A percentile compares a stretch with the other conserved stretches of the same genome.
These are phyloP conservation scores for Mallotus japonicus DNA, from an alignment of 441 rosid species.

Conservation along the genomic window DNA sequence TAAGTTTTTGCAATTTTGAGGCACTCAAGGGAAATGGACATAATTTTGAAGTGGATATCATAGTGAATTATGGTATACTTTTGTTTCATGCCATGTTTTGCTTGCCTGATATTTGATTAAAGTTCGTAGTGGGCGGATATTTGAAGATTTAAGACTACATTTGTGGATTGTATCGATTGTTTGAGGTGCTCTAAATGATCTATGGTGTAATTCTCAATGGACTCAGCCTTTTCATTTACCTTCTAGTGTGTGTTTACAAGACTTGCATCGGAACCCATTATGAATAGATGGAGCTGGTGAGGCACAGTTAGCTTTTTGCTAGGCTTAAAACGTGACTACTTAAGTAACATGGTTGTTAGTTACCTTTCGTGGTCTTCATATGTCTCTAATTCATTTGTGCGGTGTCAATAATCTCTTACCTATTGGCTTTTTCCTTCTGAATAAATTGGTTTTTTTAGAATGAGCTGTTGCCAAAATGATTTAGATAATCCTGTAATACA, in stretches of 20 bases:
- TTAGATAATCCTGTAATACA: not conserved
- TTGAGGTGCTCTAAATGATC: not conserved
- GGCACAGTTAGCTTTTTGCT: not conserved
- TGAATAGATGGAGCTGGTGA: not conserved
- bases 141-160: not conserved
- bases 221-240: not conserved
- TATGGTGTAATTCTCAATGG: not conserved
- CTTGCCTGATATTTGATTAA: not conserved
- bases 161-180: not conserved
- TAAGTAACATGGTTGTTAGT: not conserved
- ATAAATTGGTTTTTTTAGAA: not conserved
- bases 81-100: not conserved
- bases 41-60: too few species aligned
- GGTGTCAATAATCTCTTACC: not conserved
- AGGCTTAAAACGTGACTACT: not conserved
- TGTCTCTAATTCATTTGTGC: not conserved
- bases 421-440: not conserved
- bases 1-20: not conserved
- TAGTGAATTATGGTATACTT: not conserved
- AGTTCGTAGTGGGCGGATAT: not conserved
- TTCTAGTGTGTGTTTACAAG: not conserved
- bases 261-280: not conserved
- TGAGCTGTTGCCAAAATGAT: not conserved
- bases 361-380: not conserved
- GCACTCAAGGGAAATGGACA: not conserved